These are phyloP conservation scores for Alternaria gansuensis DNA, from an alignment of 2,329 filamentous ascomycete species.

Conservation along the genomic window DNA sequence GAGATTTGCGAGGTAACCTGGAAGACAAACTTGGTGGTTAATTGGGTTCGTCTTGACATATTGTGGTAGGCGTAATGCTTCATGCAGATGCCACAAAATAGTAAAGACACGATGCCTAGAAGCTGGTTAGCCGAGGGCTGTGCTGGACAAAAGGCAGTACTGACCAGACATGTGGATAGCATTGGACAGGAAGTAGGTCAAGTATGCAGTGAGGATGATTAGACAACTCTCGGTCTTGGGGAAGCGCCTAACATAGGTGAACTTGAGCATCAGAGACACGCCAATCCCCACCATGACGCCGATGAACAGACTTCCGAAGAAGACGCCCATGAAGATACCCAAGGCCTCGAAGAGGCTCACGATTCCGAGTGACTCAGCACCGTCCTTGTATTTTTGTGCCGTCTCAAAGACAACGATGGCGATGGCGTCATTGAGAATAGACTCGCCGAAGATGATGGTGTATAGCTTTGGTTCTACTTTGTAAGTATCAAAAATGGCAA, in stretches of 20 bases:
- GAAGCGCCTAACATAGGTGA: slow-evolving; percentile 89
- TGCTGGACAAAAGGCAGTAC: slow-evolving; percentile 40
- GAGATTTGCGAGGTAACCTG: slow-evolving; percentile 93
- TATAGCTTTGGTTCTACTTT: slow-evolving; percentile 99
- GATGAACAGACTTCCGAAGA: slow-evolving; percentile 92
- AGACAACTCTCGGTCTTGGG: slow-evolving; percentile 97
- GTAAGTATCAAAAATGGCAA: slow-evolving; percentile 99
- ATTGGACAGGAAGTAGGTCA: slow-evolving; percentile 97
- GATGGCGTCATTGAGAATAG: slow-evolving; percentile 96
- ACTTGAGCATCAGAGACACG: slow-evolving; percentile 89
- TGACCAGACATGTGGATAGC: slow-evolving; percentile 93
- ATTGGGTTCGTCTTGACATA: slow-evolving; percentile 96
- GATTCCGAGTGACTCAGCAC: slow-evolving; percentile 73
- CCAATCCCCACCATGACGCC: slow-evolving; percentile 86
- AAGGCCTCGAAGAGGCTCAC: slow-evolving; percentile 89
- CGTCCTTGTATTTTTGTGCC: slow-evolving; percentile 88
- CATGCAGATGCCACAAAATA: slow-evolving; percentile 97
- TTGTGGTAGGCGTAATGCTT: slow-evolving; percentile 99
- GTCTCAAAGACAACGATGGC: slow-evolving; percentile 99
- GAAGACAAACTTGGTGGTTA: slow-evolving; percentile 98
- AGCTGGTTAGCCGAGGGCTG: slow-evolving; percentile 23
- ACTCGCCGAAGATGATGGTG: slow-evolving; percentile 98
- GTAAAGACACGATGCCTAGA: slow-evolving; percentile 88
- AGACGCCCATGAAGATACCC: slow-evolving; percentile 93
- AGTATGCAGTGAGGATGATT: slow-evolving; percentile 92